Evolutionary conservation across 2,329 filamentous ascomycete genomes (phyloP).

Genomic region (Zalaria sp.): DNA sequence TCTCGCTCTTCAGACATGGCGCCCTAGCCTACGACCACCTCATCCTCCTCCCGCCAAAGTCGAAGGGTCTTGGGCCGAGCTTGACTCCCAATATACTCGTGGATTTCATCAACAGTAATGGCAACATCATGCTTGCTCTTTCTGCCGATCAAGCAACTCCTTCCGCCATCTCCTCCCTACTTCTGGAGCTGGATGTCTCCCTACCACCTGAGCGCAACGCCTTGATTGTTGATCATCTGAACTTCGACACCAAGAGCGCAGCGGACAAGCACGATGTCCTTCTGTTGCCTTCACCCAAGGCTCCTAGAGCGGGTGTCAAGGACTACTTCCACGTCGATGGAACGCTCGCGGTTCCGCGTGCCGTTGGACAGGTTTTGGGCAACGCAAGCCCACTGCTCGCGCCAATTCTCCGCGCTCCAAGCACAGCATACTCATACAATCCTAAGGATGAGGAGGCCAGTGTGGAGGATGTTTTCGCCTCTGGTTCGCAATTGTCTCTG

Average conservation of each 20-base stretch:
- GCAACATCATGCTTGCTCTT: conserved; percentile 80
- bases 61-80: conserved; percentile 83
- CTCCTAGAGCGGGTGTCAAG: conserved; percentile 54
- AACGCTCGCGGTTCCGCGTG: conserved; percentile 67
- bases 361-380: conserved; percentile 70
- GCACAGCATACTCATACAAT: conserved; percentile 86
- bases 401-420: conserved; percentile 68
- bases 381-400: conserved; percentile 59
- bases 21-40: conserved; percentile 86
- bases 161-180: conserved; percentile 59
- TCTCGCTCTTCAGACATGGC: conserved; percentile 73
- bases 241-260: conserved; percentile 67
- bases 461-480: conserved; percentile 72
- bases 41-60: conserved; percentile 73
- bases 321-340: conserved; percentile 61
- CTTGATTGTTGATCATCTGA: conserved; percentile 88
- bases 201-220: conserved; percentile 77
- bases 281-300: conserved; percentile 54
- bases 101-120: conserved; percentile 80
- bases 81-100: conserved; percentile 76
- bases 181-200: conserved; percentile 77
- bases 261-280: conserved; percentile 79
- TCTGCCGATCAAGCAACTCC: conserved; percentile 59
- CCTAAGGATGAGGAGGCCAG: conserved; percentile 64
- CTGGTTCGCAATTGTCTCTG: conserved; percentile 68